Percentiles rank a stretch among this genome's conserved stretches.
Evolutionary conservation across 805 yeast species (phyloP).

Genomic region (Saturnispora gosingensis): DNA sequence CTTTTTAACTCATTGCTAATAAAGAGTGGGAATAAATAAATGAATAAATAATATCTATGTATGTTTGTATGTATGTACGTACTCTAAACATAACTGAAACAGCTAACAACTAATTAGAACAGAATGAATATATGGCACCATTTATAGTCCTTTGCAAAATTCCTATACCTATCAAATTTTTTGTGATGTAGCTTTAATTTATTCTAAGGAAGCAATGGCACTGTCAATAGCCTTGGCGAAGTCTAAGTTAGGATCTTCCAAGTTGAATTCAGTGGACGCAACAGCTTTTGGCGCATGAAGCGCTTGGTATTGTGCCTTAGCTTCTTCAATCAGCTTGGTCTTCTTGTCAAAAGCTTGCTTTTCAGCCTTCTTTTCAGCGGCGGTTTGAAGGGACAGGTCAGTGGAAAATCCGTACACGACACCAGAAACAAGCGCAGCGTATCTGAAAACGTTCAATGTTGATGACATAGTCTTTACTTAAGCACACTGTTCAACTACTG

Average conservation of each 20-base stretch:
- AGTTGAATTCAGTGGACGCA: constrained; percentile 42
- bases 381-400: constrained; percentile 56
- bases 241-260: constrained; percentile 88
- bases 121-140: background rate
- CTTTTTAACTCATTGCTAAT: background rate
- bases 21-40: background rate
- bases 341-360: constrained; percentile 51
- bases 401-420: constrained; percentile 81
- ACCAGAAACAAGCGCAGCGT: constrained; percentile 85
- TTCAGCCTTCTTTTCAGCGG: constrained; percentile 51
- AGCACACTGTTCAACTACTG: background rate
- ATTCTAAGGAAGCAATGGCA: constrained; percentile 24
- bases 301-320: constrained; percentile 81
- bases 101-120: background rate
- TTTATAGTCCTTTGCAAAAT: background rate
- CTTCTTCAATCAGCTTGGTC: constrained; percentile 72
- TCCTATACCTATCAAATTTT: background rate
- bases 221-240: constrained; percentile 60
- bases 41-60: background rate
- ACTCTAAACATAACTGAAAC: background rate
- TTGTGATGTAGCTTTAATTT: background rate
- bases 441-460: constrained; percentile 65
- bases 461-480: background rate
- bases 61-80: background rate
- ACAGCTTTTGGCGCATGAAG: constrained; percentile 39